Percentiles rank a stretch among this genome's conserved stretches.
These are phyloP conservation scores for Ajuga reptans DNA, from an alignment of 305 asterid genomes.

Conservation along the genomic window DNA sequence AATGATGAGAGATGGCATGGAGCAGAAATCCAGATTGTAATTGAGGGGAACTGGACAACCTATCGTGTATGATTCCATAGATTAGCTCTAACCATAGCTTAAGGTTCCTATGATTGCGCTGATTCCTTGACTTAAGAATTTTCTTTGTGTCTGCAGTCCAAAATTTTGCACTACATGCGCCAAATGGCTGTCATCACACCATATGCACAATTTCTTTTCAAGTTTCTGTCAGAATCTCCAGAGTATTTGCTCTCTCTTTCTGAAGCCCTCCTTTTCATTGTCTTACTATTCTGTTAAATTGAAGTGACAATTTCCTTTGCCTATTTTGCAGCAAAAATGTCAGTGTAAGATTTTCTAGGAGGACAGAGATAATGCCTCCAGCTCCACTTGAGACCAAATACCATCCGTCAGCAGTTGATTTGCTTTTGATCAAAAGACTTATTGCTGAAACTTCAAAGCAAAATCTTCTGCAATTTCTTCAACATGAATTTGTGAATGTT, in stretches of 20 bases:
- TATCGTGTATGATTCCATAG: slow-evolving; percentile 59
- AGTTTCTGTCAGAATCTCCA: slow-evolving; percentile 69
- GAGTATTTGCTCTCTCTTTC: slow-evolving; percentile 50
- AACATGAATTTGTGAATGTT: slow-evolving; percentile 84
- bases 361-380: slow-evolving; percentile 91
- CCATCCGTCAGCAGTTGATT: slow-evolving; percentile 94
- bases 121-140: not conserved
- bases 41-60: slow-evolving; percentile 89
- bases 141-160: slow-evolving; percentile 54
- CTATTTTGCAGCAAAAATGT: slow-evolving; percentile 54
- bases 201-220: slow-evolving; percentile 77
- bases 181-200: slow-evolving; percentile 97
- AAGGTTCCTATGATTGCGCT: slow-evolving; percentile 4
- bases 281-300: slow-evolving; percentile 15
- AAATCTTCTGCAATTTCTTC: slow-evolving; percentile 73
- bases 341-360: slow-evolving; percentile 57
- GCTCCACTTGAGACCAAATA: slow-evolving; percentile 84
- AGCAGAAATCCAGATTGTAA: slow-evolving; percentile 80
- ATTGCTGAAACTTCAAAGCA: slow-evolving; percentile 69
- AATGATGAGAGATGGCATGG: slow-evolving; percentile 69
- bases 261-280: slow-evolving; percentile 13
- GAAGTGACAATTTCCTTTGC: slow-evolving; percentile 16
- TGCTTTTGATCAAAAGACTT: slow-evolving; percentile 83
- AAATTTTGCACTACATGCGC: slow-evolving; percentile 86
- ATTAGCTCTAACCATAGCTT: not conserved